Conservation (phyloP, 495 filamentous ascomycete genomes). For the Cladorrhinum samala region DNA sequence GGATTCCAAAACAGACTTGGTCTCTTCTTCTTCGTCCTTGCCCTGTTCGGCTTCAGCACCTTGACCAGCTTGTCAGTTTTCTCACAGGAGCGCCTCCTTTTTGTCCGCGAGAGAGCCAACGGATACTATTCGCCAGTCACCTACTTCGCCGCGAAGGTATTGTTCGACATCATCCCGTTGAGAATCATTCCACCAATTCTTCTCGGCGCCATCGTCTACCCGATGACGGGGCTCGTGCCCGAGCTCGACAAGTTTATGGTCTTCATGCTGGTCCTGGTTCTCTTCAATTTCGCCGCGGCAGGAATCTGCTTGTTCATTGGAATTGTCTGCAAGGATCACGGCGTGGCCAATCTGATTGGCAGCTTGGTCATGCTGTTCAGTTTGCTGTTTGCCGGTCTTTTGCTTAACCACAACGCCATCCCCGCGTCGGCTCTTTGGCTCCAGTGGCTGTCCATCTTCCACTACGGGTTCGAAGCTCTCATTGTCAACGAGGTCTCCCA, state of each 20-base stretch:
- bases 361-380: constrained; percentile 98
- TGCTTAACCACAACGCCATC: constrained; percentile 92
- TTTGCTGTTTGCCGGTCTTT: constrained; percentile 83
- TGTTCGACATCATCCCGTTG: constrained; percentile 92
- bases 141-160: constrained; percentile 91
- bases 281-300: constrained; percentile 93
- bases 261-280: constrained; percentile 84
- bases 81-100: constrained; percentile 82
- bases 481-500: constrained; percentile 98
- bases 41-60: constrained; percentile 94
- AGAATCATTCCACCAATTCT: constrained; percentile 92
- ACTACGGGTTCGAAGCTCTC: constrained; percentile 93
- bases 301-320: constrained; percentile 94
- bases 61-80: constrained; percentile 92
- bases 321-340: constrained; percentile 82
- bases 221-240: constrained; percentile 89
- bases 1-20: constrained; percentile 99
- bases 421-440: constrained; percentile 78
- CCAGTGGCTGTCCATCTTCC: constrained; percentile 96
- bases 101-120: constrained; percentile 91
- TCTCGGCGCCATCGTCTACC: constrained; percentile 95
- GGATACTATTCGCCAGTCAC: constrained; percentile 96
- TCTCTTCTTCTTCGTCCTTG: constrained; percentile 95
- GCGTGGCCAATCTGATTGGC: constrained; percentile 93
- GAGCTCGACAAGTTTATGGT: constrained; percentile 79